Evolutionary conservation across 345 rosid species (phyloP).

Genomic region (Capsella bursapastoris): DNA sequence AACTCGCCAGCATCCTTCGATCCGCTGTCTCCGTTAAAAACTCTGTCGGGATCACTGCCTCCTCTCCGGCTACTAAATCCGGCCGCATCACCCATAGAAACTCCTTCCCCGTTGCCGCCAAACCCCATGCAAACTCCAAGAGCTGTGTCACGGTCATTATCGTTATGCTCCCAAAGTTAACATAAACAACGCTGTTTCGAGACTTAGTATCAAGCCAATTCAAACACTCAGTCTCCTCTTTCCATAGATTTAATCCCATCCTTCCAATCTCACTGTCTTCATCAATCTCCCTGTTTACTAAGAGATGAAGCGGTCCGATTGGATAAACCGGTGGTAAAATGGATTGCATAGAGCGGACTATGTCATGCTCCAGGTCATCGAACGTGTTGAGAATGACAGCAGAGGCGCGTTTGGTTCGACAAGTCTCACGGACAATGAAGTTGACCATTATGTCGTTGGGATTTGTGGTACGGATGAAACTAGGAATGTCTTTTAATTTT

Average conservation of each 20-base stretch:
- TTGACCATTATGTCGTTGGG: conserved; percentile 41
- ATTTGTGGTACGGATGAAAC: conserved; percentile 45
- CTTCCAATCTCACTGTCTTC: not conserved
- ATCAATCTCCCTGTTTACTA: not conserved
- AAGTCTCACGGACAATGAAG: conserved; percentile 18
- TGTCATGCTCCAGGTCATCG: conserved; percentile 38
- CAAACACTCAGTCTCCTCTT: conserved; percentile 39
- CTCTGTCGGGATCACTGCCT: conserved; percentile 47
- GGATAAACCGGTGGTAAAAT: conserved; percentile 39
- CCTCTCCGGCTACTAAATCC: conserved; percentile 49
- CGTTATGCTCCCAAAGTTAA: conserved; percentile 32
- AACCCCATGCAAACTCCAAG: conserved; percentile 54
- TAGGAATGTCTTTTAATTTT: not conserved
- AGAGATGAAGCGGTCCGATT: conserved; percentile 30
- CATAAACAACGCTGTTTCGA: conserved; percentile 34
- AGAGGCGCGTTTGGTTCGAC: conserved; percentile 31
- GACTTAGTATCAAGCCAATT: conserved; percentile 41
- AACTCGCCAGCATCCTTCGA: conserved; percentile 48
- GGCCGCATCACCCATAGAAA: conserved; percentile 65
- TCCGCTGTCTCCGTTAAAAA: conserved; percentile 45
- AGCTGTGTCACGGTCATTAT: conserved; percentile 27
- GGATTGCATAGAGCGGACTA: conserved; percentile 31
- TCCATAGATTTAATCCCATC: conserved; percentile 37
- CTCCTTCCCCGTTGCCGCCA: conserved; percentile 50
- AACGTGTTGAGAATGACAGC: conserved; percentile 49